Evolutionary conservation across 345 rosid genomes (phyloP).

Genomic region (Dipteronia dyeriana): DNA sequence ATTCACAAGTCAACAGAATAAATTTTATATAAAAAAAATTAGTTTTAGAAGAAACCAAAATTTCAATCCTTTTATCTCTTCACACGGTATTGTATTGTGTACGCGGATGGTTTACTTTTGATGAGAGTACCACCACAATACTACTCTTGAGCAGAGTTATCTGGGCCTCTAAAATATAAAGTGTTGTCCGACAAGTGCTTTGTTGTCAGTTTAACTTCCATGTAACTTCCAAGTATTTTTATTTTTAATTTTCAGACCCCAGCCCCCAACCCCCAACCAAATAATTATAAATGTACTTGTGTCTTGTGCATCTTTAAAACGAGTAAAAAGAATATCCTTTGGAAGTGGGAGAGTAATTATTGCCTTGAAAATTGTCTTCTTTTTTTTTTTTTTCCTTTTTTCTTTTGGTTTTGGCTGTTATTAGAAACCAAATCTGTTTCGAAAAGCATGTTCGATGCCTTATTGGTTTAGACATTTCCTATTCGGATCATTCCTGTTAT

Average conservation of each 20-base stretch:
- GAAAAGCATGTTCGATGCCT: not conserved
- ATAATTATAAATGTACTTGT: not conserved
- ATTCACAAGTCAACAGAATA: no score
- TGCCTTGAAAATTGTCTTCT: not conserved
- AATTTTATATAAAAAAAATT: no score
- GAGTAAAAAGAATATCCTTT: not conserved
- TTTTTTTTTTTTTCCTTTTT: not conserved
- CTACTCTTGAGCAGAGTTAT: not conserved
- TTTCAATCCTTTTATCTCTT: not conserved
- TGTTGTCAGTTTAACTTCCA: not conserved
- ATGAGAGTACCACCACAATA: not conserved
- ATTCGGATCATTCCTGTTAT: not conserved
- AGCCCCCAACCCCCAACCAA: no score
- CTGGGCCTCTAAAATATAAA: not conserved
- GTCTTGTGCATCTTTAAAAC: not conserved
- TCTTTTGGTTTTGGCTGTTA: not conserved
- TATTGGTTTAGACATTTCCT: not conserved
- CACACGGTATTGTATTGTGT: constrained; percentile 2
- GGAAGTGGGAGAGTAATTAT: not conserved
- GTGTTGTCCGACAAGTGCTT: not conserved
- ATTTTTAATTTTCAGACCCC: not conserved
- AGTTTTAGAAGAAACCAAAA: not conserved
- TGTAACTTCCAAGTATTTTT: not conserved
- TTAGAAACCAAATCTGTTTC: not conserved
- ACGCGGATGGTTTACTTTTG: not conserved